Base-by-base conservation (phyloP, 2,329 filamentous ascomycete genomes). In the Fusarium continuum region DNA sequence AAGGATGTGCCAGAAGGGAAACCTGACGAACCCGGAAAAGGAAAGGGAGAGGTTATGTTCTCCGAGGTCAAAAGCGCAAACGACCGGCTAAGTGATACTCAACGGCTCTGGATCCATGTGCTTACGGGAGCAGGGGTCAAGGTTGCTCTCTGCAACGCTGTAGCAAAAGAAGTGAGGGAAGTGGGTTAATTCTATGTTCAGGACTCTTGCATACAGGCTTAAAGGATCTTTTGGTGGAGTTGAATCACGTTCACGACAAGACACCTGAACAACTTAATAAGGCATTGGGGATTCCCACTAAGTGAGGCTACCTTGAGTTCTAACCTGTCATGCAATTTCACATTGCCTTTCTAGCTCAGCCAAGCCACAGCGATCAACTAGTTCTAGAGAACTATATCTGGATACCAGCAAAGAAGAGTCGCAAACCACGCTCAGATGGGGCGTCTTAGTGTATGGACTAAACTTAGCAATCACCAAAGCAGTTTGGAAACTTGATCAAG, bases 41-140 rank as follows among this genome's bases (percentile, higher is more conserved):
- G 78, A 50, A 80, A 72, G 53, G 80, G 81, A 32, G 84, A 90
- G 73, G 88, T 91, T 64, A 88, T 92, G 83, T 94, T 95, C 75
- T 84, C 84, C 5, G 89, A 92, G 76, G 90, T 93, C 54, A 93
- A 93, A 80, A 91, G 88, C 67, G 89, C 88, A 74, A 97, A 97
- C 76, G 95, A 99, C 81, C 87, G 93, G 32, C 80, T 99, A 71
- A 98, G 94, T 76, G 95, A 99, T 80, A 96, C 93, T 16, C 95
- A 99, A 79, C 82, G 95, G 68, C 83, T 99, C 67, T 99, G 95
- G 95, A 97, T 98, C 70, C 92, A 98, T 80, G 92, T 97, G 8
- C 82, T 99, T 48, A 90, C 88, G 8, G 89, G 90, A 2, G 93
- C 93, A 2, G 94, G 95, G 3, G 85, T 98, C 32, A 86, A 84